Percentiles rank a stretch among this genome's conserved stretches.
phyloP scores from a whole-genome alignment of 331 rosid genomes.

The Dryas integrifolia region DNA sequence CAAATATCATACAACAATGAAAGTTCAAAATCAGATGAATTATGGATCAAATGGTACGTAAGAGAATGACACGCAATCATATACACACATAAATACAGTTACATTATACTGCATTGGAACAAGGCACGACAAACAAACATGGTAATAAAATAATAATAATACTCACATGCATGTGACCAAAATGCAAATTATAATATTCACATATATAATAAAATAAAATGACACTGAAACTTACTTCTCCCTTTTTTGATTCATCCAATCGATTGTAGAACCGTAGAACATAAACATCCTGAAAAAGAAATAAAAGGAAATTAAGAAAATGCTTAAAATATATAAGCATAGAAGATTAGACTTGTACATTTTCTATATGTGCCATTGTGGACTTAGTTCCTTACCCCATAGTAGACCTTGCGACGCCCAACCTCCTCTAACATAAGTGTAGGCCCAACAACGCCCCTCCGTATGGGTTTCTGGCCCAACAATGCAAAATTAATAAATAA shows the following conservation, averaged over 20 bases:
- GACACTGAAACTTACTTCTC: conserved; percentile 66
- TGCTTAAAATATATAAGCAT: not conserved
- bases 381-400: conserved; percentile 45
- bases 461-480: conserved; percentile 67
- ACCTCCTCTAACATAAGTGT: conserved; percentile 85
- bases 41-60: not conserved
- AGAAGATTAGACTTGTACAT: too few species aligned
- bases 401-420: conserved; percentile 66
- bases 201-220: not conserved
- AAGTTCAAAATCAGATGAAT: not conserved
- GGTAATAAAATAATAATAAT: not conserved
- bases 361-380: too few species aligned
- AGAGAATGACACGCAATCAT: not conserved
- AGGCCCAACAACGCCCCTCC: conserved; percentile 88
- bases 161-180: not conserved
- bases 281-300: conserved; percentile 64
- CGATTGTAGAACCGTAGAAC: conserved; percentile 81
- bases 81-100: not conserved
- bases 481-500: conserved; percentile 4
- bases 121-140: not conserved
- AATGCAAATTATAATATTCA: too few species aligned
- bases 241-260: conserved; percentile 84
- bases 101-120: not conserved
- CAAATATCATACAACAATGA: not conserved
- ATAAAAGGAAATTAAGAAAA: conserved; percentile 1